phyloP scores from a whole-genome alignment of 2,329 filamentous ascomycete genomes.

The Pseudocercospora cruenta region DNA sequence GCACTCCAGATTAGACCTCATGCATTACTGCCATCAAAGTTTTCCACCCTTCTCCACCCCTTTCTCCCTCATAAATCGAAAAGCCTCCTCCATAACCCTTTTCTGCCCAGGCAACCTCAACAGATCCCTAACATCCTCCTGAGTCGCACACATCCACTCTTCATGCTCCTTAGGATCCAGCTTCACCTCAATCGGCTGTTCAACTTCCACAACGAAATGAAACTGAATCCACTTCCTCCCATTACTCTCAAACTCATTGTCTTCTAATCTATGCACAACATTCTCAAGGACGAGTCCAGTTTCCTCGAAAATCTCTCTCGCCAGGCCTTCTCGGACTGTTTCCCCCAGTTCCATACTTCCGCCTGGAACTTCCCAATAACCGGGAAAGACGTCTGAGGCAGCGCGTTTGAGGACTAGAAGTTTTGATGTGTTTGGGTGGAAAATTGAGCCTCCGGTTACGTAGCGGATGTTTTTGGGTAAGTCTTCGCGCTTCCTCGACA shows the following conservation, averaged over 20 bases:
- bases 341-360: slow-evolving; percentile 18
- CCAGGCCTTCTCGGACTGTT: slow-evolving; percentile 13
- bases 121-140: slow-evolving; percentile 10
- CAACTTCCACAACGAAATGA: slow-evolving; percentile 14
- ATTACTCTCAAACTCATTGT: not conserved
- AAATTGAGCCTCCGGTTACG: slow-evolving; percentile 14
- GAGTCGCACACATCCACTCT: slow-evolving; percentile 15
- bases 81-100: slow-evolving; percentile 16
- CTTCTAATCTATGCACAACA: slow-evolving; percentile 8
- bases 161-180: slow-evolving; percentile 20
- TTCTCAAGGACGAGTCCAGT: slow-evolving; percentile 10
- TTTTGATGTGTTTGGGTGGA: slow-evolving; percentile 8
- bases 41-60: not conserved
- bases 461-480: slow-evolving; percentile 12
- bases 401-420: slow-evolving; percentile 18
- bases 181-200: slow-evolving; percentile 5
- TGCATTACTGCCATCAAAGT: no score
- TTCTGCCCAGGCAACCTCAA: slow-evolving; percentile 12
- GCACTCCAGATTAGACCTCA: no score
- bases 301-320: slow-evolving; percentile 18
- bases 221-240: slow-evolving; percentile 11
- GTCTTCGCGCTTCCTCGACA: slow-evolving; percentile 14
- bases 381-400: slow-evolving; percentile 14
- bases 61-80: slow-evolving; percentile 11
- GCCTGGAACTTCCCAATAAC: slow-evolving; percentile 21